Conservation (phyloP, 805 yeast species). For the Candida schatavii region DNA sequence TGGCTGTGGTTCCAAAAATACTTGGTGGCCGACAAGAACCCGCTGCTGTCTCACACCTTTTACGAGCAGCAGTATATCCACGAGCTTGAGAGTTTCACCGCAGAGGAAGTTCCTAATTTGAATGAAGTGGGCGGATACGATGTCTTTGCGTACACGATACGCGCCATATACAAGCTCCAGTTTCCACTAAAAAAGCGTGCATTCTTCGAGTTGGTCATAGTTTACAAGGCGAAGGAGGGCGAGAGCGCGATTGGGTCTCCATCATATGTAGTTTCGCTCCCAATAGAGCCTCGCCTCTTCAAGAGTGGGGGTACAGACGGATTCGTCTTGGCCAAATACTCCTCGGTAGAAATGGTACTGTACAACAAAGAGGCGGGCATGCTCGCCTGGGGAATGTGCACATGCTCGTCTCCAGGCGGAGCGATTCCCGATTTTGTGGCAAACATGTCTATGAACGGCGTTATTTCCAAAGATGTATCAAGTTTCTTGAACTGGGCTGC, state of each 20-base stretch:
- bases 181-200: conserved; percentile 34
- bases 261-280: conserved; percentile 31
- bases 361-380: conserved; percentile 15
- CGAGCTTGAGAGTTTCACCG: conserved; percentile 25
- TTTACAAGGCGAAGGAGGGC: conserved; percentile 14
- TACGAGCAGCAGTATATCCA: conserved; percentile 36
- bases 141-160: conserved; percentile 26
- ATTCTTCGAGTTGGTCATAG: conserved; percentile 35
- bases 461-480: conserved; percentile 41
- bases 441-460: conserved; percentile 26
- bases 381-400: conserved; percentile 38
- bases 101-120: conserved; percentile 14
- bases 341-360: conserved; percentile 33
- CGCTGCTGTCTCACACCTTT: conserved; percentile 28
- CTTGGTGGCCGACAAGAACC: conserved; percentile 7
- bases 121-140: conserved; percentile 13
- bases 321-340: conserved; percentile 30
- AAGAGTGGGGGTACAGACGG: conserved; percentile 14
- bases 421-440: conserved; percentile 36
- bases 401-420: conserved; percentile 39
- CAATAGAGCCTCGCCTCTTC: conserved; percentile 28
- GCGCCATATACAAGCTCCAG: conserved; percentile 32
- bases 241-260: conserved; percentile 11
- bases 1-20: conserved; percentile 10
- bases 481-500: conserved; percentile 31